Base-by-base conservation (phyloP, 176 grass and related monocot genomes). In the Thinopyrum elongatum region DNA sequence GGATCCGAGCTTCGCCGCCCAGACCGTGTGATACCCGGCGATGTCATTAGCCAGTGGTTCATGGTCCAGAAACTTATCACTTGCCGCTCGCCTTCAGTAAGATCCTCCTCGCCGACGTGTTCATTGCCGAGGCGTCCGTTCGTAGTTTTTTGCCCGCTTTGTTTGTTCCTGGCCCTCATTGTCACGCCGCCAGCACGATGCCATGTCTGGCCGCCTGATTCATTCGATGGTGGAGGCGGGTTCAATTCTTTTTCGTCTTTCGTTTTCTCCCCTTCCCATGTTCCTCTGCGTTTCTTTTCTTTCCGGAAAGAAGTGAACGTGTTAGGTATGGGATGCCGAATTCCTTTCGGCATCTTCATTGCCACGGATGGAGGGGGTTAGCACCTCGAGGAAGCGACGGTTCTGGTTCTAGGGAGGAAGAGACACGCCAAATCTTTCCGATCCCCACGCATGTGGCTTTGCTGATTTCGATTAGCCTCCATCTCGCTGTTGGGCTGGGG, bases 341-440 rank as follows among this genome's bases (percentile, higher is more conserved):
- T 87, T 84, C 85, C 81, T 91, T 87, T 91, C 42, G 31, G 6
- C 23, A 22, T 25, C 47, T 15, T 38, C 63, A 42, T 64, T 34
- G 68, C 75, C 76, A 33, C 74, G 62, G n/a, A 14, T 8, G 47
- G 85, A 49, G 4, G 36, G 67, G 68, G 68, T 49, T 75, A 79
- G 74, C 44, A 34, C 75, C 33, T 44, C 69, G 23, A 62, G 85
- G 23, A 87, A 90, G 42, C 34, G 16, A 29, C 2, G 42, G 26
- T 22, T 66, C 61, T n/a, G 13, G 58, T 30, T 4, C 21, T 0
- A 47, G 88, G 85, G 80, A 70, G 16, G 23, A 61, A 70, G 68
- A 25, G 25, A 5, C 80, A 17, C n/a, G 76, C 85, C 85, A 35
- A 87, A 84, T 70, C 76, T 91, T 91, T 87, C 69, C 9, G 68